These are phyloP conservation scores for Ascochyta pisi DNA, from an alignment of 2,329 filamentous ascomycete species.

Conservation along the genomic window DNA sequence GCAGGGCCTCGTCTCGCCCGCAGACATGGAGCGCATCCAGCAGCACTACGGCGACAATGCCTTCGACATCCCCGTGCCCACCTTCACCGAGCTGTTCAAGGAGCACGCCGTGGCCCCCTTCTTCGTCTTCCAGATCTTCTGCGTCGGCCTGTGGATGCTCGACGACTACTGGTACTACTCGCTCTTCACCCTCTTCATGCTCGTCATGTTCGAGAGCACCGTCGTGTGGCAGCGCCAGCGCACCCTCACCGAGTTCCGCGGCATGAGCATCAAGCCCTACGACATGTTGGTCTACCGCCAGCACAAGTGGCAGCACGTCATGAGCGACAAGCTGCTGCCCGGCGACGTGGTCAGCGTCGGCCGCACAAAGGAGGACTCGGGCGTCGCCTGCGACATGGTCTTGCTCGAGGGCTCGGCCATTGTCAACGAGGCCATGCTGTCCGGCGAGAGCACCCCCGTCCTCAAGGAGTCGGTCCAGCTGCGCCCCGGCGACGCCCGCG, in stretches of 20 bases:
- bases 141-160: slow-evolving; percentile 96
- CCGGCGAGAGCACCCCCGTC: slow-evolving; percentile 94
- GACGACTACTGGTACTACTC: slow-evolving; percentile 99
- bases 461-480: slow-evolving; percentile 96
- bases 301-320: slow-evolving; percentile 85
- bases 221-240: slow-evolving; percentile 99
- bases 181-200: slow-evolving; percentile 97
- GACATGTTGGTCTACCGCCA: slow-evolving; percentile 89
- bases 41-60: slow-evolving; percentile 96
- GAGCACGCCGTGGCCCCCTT: slow-evolving; percentile 98
- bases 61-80: slow-evolving; percentile 97
- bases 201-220: slow-evolving; percentile 95
- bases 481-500: slow-evolving; percentile 76
- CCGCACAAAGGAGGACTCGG: slow-evolving; percentile 94
- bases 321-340: slow-evolving; percentile 89
- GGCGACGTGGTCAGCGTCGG: slow-evolving; percentile 92
- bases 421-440: slow-evolving; percentile 99
- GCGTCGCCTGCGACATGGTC: slow-evolving; percentile 96
- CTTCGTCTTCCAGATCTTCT: slow-evolving; percentile 99
- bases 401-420: slow-evolving; percentile 94
- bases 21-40: slow-evolving; percentile 80
- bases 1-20: slow-evolving; percentile 73
- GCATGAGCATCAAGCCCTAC: slow-evolving; percentile 99
- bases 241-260: slow-evolving; percentile 93
- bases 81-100: slow-evolving; percentile 94